phyloP scores from a whole-genome alignment of 2,329 filamentous ascomycete species.

The Phaeosphaeria sp. region DNA sequence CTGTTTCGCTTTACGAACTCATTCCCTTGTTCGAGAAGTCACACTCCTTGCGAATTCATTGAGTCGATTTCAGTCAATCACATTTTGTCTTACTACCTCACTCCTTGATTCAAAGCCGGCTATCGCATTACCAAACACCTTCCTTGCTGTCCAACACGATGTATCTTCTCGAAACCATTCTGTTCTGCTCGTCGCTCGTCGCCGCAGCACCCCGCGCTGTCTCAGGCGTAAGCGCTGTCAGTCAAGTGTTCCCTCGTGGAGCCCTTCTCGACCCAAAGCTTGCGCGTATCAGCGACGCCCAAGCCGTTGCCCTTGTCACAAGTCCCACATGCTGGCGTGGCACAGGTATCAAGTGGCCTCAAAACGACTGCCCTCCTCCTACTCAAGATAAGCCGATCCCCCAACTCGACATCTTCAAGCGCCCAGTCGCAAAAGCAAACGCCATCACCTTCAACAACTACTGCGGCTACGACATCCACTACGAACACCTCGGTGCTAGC shows the following conservation, averaged over 20 bases:
- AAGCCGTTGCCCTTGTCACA: neutral
- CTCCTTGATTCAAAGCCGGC: neutral
- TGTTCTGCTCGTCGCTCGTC: neutral
- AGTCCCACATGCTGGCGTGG: slow-evolving; percentile 5
- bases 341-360: slow-evolving; percentile 15
- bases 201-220: neutral
- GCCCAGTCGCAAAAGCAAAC: slow-evolving; percentile 10
- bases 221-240: neutral
- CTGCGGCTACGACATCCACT: slow-evolving; percentile 22
- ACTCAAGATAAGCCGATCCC: slow-evolving; percentile 6
- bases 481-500: slow-evolving; percentile 12
- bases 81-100: neutral
- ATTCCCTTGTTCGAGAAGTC: slow-evolving; percentile 3
- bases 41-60: slow-evolving; percentile 1
- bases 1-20: neutral
- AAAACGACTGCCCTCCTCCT: slow-evolving; percentile 15
- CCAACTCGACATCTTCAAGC: slow-evolving; percentile 20
- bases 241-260: neutral
- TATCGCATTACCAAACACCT: neutral
- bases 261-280: neutral
- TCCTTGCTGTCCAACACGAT: slow-evolving; percentile 1
- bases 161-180: neutral
- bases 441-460: slow-evolving; percentile 25
- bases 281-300: neutral
- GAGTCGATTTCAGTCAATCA: neutral